phyloP scores from a whole-genome alignment of 139 green algal genomes.

The Haematococcus lacustris region DNA sequence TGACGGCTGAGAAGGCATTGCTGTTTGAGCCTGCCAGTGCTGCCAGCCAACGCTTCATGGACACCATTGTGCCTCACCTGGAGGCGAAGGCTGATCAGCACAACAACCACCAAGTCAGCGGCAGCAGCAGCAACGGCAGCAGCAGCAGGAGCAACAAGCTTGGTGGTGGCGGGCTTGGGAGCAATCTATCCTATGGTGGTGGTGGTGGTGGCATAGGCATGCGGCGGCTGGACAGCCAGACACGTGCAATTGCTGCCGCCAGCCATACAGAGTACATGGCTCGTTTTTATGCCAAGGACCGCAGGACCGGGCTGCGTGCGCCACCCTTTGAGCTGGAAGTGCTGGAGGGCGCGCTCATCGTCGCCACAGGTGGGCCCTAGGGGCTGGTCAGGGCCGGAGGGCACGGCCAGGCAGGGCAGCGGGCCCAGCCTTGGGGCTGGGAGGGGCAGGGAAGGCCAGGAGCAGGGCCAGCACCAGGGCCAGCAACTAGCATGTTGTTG shows the following conservation, averaged over 20 bases:
- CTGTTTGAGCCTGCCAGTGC: slow-evolving; percentile 74
- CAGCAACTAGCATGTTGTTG: no score
- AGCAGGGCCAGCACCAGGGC: no score
- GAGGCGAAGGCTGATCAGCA: slow-evolving; percentile 13
- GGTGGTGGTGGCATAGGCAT: not conserved
- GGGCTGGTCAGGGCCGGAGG: no score
- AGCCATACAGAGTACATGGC: slow-evolving; percentile 34
- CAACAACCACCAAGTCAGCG: no score
- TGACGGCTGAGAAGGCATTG: slow-evolving; percentile 72
- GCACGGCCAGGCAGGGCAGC: no score
- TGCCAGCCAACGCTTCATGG: slow-evolving; percentile 66
- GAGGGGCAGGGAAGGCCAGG: no score
- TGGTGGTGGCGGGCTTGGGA: not conserved
- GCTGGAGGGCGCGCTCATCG: slow-evolving; percentile 79
- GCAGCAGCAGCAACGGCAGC: not conserved
- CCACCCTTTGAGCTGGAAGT: slow-evolving; percentile 91
- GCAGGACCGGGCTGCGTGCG: not conserved
- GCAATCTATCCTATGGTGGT: not conserved
- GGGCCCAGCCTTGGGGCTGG: no score
- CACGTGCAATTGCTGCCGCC: not conserved
- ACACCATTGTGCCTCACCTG: slow-evolving; percentile 63
- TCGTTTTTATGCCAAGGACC: slow-evolving; percentile 25
- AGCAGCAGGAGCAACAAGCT: not conserved
- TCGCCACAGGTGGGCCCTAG: slow-evolving; percentile 67
- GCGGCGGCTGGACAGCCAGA: not conserved